Evolutionary conservation across 495 filamentous ascomycete species (phyloP).

Genomic region (Podospora fimiseda): DNA sequence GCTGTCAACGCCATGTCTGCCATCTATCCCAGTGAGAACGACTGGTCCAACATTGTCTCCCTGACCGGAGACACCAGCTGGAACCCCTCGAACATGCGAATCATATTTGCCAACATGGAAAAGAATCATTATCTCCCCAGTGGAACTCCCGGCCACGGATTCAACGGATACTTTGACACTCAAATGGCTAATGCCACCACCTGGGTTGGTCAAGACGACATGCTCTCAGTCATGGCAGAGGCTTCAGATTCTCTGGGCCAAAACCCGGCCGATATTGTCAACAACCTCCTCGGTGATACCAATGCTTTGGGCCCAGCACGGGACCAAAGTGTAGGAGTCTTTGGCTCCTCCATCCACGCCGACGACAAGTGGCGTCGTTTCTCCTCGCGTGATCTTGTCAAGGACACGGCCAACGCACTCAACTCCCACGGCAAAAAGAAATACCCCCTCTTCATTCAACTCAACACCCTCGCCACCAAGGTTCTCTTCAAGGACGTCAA

Average conservation of each 20-base stretch:
- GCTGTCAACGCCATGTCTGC: constrained; percentile 37
- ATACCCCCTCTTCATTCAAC: constrained; percentile 28
- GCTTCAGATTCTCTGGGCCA: constrained; percentile 27
- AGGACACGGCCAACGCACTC: constrained; percentile 23
- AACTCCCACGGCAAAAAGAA: constrained; percentile 14
- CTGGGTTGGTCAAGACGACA: constrained; percentile 24
- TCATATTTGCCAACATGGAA: constrained; percentile 31
- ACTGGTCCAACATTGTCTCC: constrained; percentile 25
- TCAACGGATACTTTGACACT: constrained; percentile 31
- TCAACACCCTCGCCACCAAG: constrained; percentile 34
- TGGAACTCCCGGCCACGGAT: constrained; percentile 33
- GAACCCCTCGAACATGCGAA: constrained; percentile 28
- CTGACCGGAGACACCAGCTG: constrained; percentile 35
- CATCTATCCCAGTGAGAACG: constrained; percentile 30
- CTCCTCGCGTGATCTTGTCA: constrained; percentile 32
- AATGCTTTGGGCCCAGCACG: constrained; percentile 8
- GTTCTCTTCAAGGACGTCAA: constrained; percentile 25
- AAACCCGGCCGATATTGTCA: constrained; percentile 8
- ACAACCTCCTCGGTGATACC: constrained; percentile 13
- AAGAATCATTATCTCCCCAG: constrained; percentile 32
- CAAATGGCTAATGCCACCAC: constrained; percentile 32
- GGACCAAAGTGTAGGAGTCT: constrained; percentile 10
- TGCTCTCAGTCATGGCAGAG: constrained; percentile 30
- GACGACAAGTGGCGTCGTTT: constrained; percentile 20
- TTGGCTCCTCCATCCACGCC: constrained; percentile 6